These are phyloP conservation scores for Herpetospermum pedunculosum DNA, from an alignment of 306 rosid genomes.

Conservation along the genomic window DNA sequence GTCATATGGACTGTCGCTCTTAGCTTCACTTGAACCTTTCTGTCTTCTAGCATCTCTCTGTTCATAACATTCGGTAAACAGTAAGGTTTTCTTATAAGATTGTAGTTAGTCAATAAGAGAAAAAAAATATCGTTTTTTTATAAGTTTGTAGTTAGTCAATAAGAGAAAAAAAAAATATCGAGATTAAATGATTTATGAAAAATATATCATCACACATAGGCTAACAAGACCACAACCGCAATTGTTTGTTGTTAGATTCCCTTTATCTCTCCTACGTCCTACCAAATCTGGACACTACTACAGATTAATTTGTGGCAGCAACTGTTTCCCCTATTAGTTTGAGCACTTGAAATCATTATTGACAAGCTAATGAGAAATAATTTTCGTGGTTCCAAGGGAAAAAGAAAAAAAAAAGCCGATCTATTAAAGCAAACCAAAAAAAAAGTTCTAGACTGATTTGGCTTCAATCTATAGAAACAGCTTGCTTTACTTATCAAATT, in stretches of 20 bases:
- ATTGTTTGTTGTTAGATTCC: neutral
- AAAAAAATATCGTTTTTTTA: too few relatives aligned
- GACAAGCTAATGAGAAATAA: neutral
- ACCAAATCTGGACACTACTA: neutral
- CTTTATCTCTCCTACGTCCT: neutral
- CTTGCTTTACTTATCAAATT: too few relatives aligned
- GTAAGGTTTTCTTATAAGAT: neutral
- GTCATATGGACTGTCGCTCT: slow-evolving; percentile 44
- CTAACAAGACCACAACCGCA: neutral
- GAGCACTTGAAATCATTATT: neutral
- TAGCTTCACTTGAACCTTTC: slow-evolving; percentile 16
- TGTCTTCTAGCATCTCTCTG: slow-evolving; percentile 59
- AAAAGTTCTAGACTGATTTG: neutral
- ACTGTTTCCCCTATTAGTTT: neutral
- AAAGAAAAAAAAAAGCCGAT: neutral
- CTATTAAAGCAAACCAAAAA: neutral
- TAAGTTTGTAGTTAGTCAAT: too few relatives aligned
- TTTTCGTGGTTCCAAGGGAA: neutral
- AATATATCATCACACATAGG: neutral
- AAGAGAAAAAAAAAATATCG: too few relatives aligned
- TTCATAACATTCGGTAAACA: slow-evolving; percentile 12
- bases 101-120: neutral
- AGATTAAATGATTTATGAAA: neutral
- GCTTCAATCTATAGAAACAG: too few relatives aligned
- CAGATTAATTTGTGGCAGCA: neutral